Conservation (phyloP, 495 filamentous ascomycete species). For the Bathelium albidoporum region DNA sequence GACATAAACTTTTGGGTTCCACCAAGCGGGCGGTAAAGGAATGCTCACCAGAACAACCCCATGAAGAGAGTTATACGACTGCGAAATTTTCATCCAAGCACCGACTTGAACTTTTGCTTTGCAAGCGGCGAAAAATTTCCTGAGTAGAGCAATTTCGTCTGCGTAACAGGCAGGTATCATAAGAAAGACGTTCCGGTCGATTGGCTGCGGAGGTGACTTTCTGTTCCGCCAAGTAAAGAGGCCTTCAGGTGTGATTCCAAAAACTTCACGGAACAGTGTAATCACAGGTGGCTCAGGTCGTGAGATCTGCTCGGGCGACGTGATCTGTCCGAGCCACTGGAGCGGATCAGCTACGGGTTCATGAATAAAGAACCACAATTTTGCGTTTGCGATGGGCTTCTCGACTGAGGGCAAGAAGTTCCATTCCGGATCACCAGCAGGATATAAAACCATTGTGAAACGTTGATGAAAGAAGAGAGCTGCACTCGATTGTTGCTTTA, state of each 20-base stretch:
- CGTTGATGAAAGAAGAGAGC: constrained; percentile 8
- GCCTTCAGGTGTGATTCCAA: background rate
- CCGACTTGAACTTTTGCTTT: background rate
- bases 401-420: constrained; percentile 2
- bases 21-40: background rate
- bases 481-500: background rate
- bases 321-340: background rate
- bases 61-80: background rate
- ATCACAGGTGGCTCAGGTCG: background rate
- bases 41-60: background rate
- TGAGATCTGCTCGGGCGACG: background rate
- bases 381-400: background rate
- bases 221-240: background rate
- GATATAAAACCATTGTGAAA: constrained; percentile 10
- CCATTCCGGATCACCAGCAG: constrained; percentile 3
- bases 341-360: background rate
- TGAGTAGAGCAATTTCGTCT: constrained; percentile 11
- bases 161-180: constrained; percentile 1
- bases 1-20: background rate
- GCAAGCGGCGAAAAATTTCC: constrained; percentile 8
- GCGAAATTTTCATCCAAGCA: background rate
- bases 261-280: background rate
- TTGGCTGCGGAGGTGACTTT: background rate
- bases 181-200: constrained; percentile 10
- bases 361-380: background rate